Base-by-base conservation (phyloP, 2,329 filamentous ascomycete species). In the Fusarium sp. region DNA sequence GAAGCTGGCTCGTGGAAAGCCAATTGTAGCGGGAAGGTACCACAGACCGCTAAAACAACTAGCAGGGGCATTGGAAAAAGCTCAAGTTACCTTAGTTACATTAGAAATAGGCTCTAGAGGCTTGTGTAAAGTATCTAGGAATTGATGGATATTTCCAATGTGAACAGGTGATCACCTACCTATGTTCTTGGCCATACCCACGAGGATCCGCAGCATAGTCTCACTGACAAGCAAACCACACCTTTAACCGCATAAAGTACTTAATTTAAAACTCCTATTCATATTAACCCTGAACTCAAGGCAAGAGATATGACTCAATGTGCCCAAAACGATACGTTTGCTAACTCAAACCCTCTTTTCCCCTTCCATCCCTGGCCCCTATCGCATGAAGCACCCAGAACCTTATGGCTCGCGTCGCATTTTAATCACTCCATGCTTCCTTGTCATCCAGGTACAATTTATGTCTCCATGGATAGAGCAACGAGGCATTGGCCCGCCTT, bases 271-370 rank as follows among this genome's bases (percentile, higher is more conserved):
- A 24, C 4, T n/a, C n/a, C n/a, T n/a, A n/a, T n/a, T n/a, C 11
- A 24, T 7, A 24, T 18, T 18, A 5, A n/a, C 14, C 28, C 31
- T 31, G 15, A n/a, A 31, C 28, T 24, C 18, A 7, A 7, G n/a
- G 16, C 11, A 14, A 1, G 14, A 14, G 1, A 24, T 1, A 24
- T 50, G 11, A 2, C 13, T 36, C 2, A 2, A 26, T 4, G 5
- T 36, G 10, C n/a, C 31, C 31, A 26, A 4, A 12, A 26, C 22
- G n/a, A 26, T 35, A 12, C 7, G 9, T 16, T 22, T 7, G 10
- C n/a, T 8, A 36, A 35, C 18, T 12, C 31, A 15, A 24, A 12
- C 5, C 31, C 12, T 6, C 3, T 3, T 11, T 6, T 3, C 13
- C 18, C 18, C 13, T 15, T 15, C n/a, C 18, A 16, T 22, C 13